Percentiles rank a stretch among this genome's conserved stretches.
phyloP scores from a whole-genome alignment of 106 monocot species.

The Phalaenopsis equestris region DNA sequence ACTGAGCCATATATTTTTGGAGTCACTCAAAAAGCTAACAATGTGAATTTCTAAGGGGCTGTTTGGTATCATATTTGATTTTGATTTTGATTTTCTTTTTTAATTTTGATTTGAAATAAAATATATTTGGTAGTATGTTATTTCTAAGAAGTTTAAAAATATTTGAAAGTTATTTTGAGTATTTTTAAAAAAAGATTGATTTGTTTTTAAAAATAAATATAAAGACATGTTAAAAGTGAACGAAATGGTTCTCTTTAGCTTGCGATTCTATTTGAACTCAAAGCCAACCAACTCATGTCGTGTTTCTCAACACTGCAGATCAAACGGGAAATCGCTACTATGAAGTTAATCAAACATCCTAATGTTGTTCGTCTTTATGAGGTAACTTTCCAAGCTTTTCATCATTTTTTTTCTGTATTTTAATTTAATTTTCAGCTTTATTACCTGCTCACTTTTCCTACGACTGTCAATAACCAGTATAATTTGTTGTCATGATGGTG shows the following conservation, averaged over 20 bases:
- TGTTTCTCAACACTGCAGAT: slow-evolving; percentile 40
- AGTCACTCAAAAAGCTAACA: neutral
- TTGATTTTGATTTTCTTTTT: too few species aligned
- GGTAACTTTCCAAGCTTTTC: slow-evolving; percentile 18
- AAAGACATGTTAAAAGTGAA: too few species aligned
- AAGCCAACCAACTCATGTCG: neutral
- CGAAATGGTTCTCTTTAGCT: neutral
- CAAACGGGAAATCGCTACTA: slow-evolving; percentile 62
- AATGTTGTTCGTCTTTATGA: slow-evolving; percentile 63
- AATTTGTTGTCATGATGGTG: neutral
- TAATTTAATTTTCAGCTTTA: neutral
- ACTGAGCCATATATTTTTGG: neutral
- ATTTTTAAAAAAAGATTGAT: too few species aligned
- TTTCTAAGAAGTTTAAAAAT: too few species aligned
- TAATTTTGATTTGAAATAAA: too few species aligned
- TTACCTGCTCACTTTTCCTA: neutral
- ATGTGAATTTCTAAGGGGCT: too few species aligned
- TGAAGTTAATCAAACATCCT: slow-evolving; percentile 79
- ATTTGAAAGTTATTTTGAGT: too few species aligned
- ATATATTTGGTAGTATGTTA: too few species aligned
- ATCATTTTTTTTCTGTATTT: neutral
- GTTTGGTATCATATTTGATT: too few species aligned
- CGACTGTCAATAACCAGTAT: neutral
- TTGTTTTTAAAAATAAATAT: too few species aligned
- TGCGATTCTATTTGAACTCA: neutral